phyloP scores from a whole-genome alignment of 257 asterid genomes.

The Eustoma russellianum region DNA sequence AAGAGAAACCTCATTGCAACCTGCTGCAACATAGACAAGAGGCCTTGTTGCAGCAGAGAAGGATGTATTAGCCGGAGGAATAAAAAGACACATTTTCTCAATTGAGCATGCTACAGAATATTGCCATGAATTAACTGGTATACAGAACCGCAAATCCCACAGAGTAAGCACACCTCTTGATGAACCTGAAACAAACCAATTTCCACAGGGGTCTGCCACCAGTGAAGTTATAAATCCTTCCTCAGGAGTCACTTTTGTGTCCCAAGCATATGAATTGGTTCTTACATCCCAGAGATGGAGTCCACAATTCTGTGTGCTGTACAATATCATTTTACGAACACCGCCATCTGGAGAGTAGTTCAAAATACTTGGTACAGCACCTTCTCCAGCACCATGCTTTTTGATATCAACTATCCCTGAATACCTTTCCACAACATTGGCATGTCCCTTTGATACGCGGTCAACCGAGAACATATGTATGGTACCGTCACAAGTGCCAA shows the following conservation, averaged over 20 bases:
- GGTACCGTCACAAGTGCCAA: constrained; percentile 88
- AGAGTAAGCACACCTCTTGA: constrained; percentile 94
- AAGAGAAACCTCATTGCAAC: constrained; percentile 91
- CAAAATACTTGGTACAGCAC: constrained; percentile 76
- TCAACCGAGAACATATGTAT: constrained; percentile 91
- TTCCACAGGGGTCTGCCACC: constrained; percentile 92
- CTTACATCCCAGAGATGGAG: constrained; percentile 90
- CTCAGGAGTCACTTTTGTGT: constrained; percentile 70
- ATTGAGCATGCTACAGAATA: constrained; percentile 74
- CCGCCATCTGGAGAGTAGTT: constrained; percentile 72
- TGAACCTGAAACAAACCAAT: constrained; percentile 98
- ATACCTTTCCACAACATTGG: constrained; percentile 88
- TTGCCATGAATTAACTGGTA: constrained; percentile 95
- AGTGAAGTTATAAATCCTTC: constrained; percentile 84
- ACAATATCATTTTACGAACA: constrained; percentile 60
- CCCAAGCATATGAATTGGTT: constrained; percentile 65
- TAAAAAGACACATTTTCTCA: constrained; percentile 86
- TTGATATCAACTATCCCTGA: constrained; percentile 86
- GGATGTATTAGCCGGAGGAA: constrained; percentile 80
- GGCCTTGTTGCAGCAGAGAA: constrained; percentile 84
- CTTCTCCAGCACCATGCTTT: constrained; percentile 59
- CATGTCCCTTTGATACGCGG: constrained; percentile 84
- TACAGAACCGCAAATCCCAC: constrained; percentile 97
- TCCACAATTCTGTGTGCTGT: constrained; percentile 87
- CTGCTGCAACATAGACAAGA: constrained; percentile 93